These are phyloP conservation scores for Euphorbia peplus DNA, from an alignment of 345 rosid genomes.

Conservation along the genomic window DNA sequence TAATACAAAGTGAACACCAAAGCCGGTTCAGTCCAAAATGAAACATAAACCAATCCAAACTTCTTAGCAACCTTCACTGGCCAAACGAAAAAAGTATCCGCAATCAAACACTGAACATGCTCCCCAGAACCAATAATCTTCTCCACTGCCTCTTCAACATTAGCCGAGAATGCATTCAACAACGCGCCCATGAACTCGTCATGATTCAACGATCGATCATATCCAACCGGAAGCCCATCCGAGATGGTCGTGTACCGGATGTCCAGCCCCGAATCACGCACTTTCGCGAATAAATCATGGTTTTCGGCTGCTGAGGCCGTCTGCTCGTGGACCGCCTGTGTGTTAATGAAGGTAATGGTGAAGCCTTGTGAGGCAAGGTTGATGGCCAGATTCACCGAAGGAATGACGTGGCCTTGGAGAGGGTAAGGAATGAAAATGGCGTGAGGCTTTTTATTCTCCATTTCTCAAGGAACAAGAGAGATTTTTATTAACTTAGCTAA, in stretches of 20 bases:
- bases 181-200: slow-evolving; percentile 58
- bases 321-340: slow-evolving; percentile 57
- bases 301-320: slow-evolving; percentile 34
- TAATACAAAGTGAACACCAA: slow-evolving; percentile 59
- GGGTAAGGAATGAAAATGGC: slow-evolving; percentile 65
- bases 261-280: slow-evolving; percentile 61
- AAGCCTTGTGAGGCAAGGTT: slow-evolving; percentile 75
- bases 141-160: slow-evolving; percentile 54
- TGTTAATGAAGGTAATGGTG: slow-evolving; percentile 70
- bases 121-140: slow-evolving; percentile 31
- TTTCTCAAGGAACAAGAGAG: no score
- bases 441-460: slow-evolving; percentile 33
- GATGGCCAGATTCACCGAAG: slow-evolving; percentile 58
- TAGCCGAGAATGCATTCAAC: slow-evolving; percentile 56
- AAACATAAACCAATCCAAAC: slow-evolving; percentile 54
- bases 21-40: slow-evolving; percentile 89
- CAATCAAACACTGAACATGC: slow-evolving; percentile 53
- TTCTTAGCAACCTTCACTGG: slow-evolving; percentile 60
- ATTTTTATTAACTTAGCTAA: no score
- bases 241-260: slow-evolving; percentile 65
- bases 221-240: slow-evolving; percentile 65
- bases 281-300: slow-evolving; percentile 47
- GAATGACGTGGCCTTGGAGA: slow-evolving; percentile 79
- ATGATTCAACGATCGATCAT: slow-evolving; percentile 68
- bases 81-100: slow-evolving; percentile 75